Base-by-base conservation (phyloP, 768 basidiomycete genomes). In the Calocera cornea region DNA sequence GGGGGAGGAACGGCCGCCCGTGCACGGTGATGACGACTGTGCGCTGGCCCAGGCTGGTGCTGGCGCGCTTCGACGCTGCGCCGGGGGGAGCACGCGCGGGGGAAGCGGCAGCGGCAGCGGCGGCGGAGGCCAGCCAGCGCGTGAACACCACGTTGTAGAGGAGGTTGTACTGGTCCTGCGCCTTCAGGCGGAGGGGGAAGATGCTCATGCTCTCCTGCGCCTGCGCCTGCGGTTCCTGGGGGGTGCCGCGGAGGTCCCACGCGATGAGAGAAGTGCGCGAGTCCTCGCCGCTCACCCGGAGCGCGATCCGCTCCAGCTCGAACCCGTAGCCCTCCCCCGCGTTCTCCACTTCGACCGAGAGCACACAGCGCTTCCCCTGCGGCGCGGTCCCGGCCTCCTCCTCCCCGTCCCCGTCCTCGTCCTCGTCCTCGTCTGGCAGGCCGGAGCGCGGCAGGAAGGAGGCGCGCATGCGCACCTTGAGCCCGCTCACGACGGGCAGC, bases 281-380 rank as follows among this genome's bases (percentile, higher is more conserved):
- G 16, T 82, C 83, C 34, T 80, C 82, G 2, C 91, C 91, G 29
- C 88, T 85, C 41, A 97, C 84, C 34, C 80, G 82, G 5, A 97
- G 87, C 16, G 87, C 83, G 2, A 94, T 84, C 60, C 79, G 83
- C 72, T 92, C 88, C 0, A 97, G 83, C 66, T 85, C 79, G 73
- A 93, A 95, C 0, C 86, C 86, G 33, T 71, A 44, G 38, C 69
- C n/a, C 19, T 88, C 87, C 16, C 87, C 86, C 1, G 87, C 83
- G 72, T 94, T 92, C 76, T 94, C 92, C 49, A 97, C 80, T 72
- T 97, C 94, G 2, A 97, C 86, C 68, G 89, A 93, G n/a, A 97
- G 83, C 3, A 95, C 86, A 82, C 75, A 95, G 92, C 64, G 88
- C 89, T 70, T 85, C 86, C 11, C 89, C 87, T 41, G 88, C 88